Evolutionary conservation across 2,329 filamentous ascomycete genomes (phyloP).

Genomic region (Ophiocordyceps robertsii): DNA sequence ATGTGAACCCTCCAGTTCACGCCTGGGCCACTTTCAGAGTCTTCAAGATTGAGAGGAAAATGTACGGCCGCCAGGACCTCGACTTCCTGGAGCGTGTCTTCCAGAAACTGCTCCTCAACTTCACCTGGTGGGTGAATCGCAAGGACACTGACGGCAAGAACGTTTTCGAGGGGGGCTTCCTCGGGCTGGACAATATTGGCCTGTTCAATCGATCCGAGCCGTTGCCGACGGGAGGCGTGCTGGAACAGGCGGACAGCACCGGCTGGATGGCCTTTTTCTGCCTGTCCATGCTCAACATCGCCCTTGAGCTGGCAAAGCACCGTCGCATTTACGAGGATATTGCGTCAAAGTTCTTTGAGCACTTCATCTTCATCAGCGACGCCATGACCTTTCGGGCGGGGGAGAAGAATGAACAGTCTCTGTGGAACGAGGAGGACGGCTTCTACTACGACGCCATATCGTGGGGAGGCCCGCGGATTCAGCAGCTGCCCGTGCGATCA

Average conservation of each 20-base stretch:
- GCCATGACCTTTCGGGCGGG: conserved; percentile 79
- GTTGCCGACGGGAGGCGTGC: conserved; percentile 78
- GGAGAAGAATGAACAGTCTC: conserved; percentile 59
- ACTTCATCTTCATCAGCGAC: conserved; percentile 95
- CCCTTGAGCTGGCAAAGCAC: conserved; percentile 88
- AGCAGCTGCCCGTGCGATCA: conserved; percentile 84
- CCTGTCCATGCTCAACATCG: conserved; percentile 92
- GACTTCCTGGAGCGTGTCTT: conserved; percentile 95
- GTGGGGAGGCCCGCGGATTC: conserved; percentile 85
- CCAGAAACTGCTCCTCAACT: conserved; percentile 90
- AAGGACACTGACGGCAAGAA: conserved; percentile 94
- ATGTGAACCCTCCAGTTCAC: conserved; percentile 93
- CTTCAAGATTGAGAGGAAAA: conserved; percentile 96
- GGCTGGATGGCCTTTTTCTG: conserved; percentile 99
- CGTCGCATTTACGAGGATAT: conserved; percentile 92
- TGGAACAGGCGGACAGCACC: conserved; percentile 94
- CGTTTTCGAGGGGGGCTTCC: conserved; percentile 90
- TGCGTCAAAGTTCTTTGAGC: conserved; percentile 96
- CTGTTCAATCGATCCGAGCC: conserved; percentile 95
- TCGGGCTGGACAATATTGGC: conserved; percentile 93
- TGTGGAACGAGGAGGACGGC: conserved; percentile 94
- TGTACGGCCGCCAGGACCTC: conserved; percentile 87
- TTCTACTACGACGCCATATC: conserved; percentile 99
- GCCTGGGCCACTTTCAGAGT: conserved; percentile 92
- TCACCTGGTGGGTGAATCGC: conserved; percentile 98